A percentile compares a stretch with the other conserved stretches of the same genome.
Conservation (phyloP, 169 alveolate genomes). For the Plasmodium relictum region DNA sequence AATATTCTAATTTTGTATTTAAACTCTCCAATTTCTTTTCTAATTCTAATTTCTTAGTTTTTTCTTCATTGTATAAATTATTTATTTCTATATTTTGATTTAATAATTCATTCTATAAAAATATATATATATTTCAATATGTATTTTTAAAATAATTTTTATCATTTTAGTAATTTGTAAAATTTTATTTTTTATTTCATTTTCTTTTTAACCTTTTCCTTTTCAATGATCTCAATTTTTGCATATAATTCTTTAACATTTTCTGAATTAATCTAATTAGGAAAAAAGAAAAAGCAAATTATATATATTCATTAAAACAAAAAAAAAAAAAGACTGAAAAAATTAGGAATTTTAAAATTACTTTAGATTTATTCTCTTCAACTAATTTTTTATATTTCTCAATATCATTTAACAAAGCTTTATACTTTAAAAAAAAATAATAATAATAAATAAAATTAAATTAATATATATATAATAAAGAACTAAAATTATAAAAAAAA, state of each 20-base stretch:
- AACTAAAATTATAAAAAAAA: neutral
- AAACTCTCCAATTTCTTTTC: conserved; percentile 29
- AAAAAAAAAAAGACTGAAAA: too few species aligned
- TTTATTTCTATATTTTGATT: conserved; percentile 17
- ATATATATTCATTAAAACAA: neutral
- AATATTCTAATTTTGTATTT: conserved; percentile 26
- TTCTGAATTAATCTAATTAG: neutral
- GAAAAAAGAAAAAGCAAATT: neutral
- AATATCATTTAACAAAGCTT: conserved; percentile 23
- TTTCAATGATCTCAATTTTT: neutral
- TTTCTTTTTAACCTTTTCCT: neutral
- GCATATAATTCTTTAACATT: neutral
- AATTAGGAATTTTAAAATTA: neutral
- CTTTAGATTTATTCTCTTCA: conserved; percentile 44
- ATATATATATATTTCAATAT: too few species aligned
- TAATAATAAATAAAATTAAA: too few species aligned
- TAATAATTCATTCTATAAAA: conserved; percentile 14
- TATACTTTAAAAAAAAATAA: conserved; percentile 19
- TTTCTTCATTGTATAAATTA: conserved; percentile 28
- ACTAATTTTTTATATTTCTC: conserved; percentile 44
- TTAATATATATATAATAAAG: neutral
- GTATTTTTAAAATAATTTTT: too few species aligned
- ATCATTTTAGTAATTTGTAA: too few species aligned
- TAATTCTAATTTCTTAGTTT: conserved; percentile 24
- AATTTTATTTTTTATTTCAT: neutral